Conservation (phyloP, 2,329 filamentous ascomycete genomes). For the Fusarium xylarioides region DNA sequence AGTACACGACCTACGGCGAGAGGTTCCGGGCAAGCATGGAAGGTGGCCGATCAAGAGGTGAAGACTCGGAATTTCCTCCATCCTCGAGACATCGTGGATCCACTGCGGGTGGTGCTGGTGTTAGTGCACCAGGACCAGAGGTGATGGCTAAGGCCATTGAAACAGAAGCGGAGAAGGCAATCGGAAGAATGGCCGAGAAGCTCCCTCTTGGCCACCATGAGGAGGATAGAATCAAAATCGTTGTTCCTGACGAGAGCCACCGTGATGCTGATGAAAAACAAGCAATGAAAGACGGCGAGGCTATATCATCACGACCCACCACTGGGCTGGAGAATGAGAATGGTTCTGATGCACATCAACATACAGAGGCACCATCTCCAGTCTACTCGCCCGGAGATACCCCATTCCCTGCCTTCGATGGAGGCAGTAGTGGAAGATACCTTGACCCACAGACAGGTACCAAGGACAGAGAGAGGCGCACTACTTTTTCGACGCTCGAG, state of each 20-base stretch:
- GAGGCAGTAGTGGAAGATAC: slow-evolving; percentile 42
- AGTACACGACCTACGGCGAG: slow-evolving; percentile 79
- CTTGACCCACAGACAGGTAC: slow-evolving; percentile 49
- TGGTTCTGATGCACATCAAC: slow-evolving; percentile 31
- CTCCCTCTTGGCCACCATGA: slow-evolving; percentile 31
- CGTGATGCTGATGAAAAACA: slow-evolving; percentile 54
- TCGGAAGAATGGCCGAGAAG: slow-evolving; percentile 44
- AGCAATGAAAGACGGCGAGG: slow-evolving; percentile 41
- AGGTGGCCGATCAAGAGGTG: slow-evolving; percentile 59
- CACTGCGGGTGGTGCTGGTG: slow-evolving; percentile 51
- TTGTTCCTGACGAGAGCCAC: slow-evolving; percentile 45
- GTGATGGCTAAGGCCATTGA: slow-evolving; percentile 49
- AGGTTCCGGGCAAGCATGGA: slow-evolving; percentile 77
- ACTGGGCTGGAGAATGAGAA: slow-evolving; percentile 42
- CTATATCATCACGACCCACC: slow-evolving; percentile 20
- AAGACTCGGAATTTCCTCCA: slow-evolving; percentile 59
- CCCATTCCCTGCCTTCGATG: slow-evolving; percentile 60
- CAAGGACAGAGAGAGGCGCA: slow-evolving; percentile 58
- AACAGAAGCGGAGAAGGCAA: slow-evolving; percentile 47
- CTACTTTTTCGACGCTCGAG: slow-evolving; percentile 65
- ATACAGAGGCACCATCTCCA: slow-evolving; percentile 53
- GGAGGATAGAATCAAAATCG: slow-evolving; percentile 46
- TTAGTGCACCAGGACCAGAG: slow-evolving; percentile 54
- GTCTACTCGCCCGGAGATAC: slow-evolving; percentile 54
- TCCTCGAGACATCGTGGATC: slow-evolving; percentile 45